A percentile compares a stretch with the other conserved stretches of the same genome.
These are phyloP conservation scores for Hortaea werneckii DNA, from an alignment of 2,329 filamentous ascomycete genomes.

Conservation along the genomic window DNA sequence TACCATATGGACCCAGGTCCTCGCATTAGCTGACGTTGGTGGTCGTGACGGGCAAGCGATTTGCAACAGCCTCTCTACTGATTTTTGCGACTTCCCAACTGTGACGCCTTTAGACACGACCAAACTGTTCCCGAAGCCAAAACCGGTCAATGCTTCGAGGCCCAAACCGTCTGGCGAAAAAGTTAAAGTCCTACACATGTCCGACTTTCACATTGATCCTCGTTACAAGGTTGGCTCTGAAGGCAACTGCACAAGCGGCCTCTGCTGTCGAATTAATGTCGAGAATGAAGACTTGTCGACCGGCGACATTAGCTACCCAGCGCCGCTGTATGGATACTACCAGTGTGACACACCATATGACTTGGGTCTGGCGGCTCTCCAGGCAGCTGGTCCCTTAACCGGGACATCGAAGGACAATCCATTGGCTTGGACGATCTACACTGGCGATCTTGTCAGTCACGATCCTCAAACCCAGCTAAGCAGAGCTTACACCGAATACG, in stretches of 20 bases:
- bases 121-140: slow-evolving; percentile 44
- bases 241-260: slow-evolving; percentile 41
- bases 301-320: slow-evolving; percentile 33
- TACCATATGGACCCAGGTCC: slow-evolving; percentile 48
- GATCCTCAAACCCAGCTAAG: slow-evolving; percentile 44
- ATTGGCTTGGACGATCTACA: slow-evolving; percentile 47
- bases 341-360: slow-evolving; percentile 50
- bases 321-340: slow-evolving; percentile 46
- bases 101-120: slow-evolving; percentile 37
- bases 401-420: slow-evolving; percentile 39
- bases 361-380: slow-evolving; percentile 44
- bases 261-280: slow-evolving; percentile 43
- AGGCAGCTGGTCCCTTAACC: slow-evolving; percentile 47
- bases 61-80: slow-evolving; percentile 38
- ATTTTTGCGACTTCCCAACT: slow-evolving; percentile 39
- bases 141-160: slow-evolving; percentile 34
- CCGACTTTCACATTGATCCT: slow-evolving; percentile 46
- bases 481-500: slow-evolving; percentile 43
- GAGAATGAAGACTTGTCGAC: slow-evolving; percentile 27
- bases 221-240: slow-evolving; percentile 44
- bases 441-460: slow-evolving; percentile 48
- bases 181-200: slow-evolving; percentile 47
- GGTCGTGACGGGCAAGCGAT: slow-evolving; percentile 49
- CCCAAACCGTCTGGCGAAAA: slow-evolving; percentile 43
- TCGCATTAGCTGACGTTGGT: slow-evolving; percentile 43